Evolutionary conservation across 192 early-diverging fungal genomes (phyloP), one percentile per base, ranked within the genome.

Genomic region (Mortierella claussenii): DNA sequence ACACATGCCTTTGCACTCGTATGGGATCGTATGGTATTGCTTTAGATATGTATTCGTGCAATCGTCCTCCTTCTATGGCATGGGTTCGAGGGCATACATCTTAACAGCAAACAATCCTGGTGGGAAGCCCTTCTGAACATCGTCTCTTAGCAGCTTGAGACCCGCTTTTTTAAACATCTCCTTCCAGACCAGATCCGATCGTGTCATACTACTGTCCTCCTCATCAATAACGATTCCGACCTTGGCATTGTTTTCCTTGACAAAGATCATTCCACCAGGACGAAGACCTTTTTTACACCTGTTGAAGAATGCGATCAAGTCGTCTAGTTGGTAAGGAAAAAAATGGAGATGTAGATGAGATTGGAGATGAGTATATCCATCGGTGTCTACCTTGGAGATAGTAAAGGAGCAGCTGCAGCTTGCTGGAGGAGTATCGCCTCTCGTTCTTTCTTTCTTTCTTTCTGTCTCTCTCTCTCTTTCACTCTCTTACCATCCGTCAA

Each of bases 171-270:
- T 54, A 67, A 93, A 94, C 10, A 93, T 58, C 6, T 73, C 46
- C 55, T 91, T 89, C 66, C 89, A 83, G 31, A 84, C 75, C 20
- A 57, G 33, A 42, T 90, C 83, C 6, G 89, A 86, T 78, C 90
- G 68, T 7, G 94, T 96, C 12, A 94, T 88, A 65, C 91, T 92
- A 79, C 90, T 91, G 65, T 97, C 97, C 24, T 91, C 87, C 28
- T 86, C 83, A 61, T 99, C 96, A 33, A 97, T 80, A 7, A 91
- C 80, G 30, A 89, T 87, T 9, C 83, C 88, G 9, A 67, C 50
- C 5, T 78, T 62, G 7, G 91, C 82, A 48, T 94, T 86, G 70
- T 97, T 99, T 69, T 99, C 97, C 65, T 97, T 99, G 51, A 99
- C 86, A 43, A 92, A 91, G 65, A 99, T 91, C 32, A 96, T 34